A percentile compares a stretch with the other conserved stretches of the same genome.
These are phyloP conservation scores for Ceratocystis harringtonii DNA, from an alignment of 2,329 filamentous ascomycete genomes.

Conservation along the genomic window DNA sequence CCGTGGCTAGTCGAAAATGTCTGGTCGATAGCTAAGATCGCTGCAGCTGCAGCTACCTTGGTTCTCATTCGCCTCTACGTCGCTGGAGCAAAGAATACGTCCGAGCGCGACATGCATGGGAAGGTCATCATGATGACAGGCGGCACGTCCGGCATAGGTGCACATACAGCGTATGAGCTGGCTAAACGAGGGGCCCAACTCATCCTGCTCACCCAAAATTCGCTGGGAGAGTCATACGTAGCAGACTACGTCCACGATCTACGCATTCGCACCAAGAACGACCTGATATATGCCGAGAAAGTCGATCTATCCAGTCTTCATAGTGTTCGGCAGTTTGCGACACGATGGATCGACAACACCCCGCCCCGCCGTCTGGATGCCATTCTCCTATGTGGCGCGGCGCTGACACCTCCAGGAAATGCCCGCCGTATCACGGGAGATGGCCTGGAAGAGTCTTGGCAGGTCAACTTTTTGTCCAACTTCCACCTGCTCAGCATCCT, in stretches of 20 bases:
- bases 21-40: conserved; percentile 29
- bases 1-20: conserved; percentile 33
- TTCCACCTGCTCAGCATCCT: conserved; percentile 89
- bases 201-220: conserved; percentile 71
- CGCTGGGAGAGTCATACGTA: conserved; percentile 72
- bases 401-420: conserved; percentile 53
- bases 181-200: conserved; percentile 77
- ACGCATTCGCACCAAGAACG: conserved; percentile 58
- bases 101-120: conserved; percentile 77
- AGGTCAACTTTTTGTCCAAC: conserved; percentile 87
- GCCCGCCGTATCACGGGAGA: conserved; percentile 50
- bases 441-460: conserved; percentile 80
- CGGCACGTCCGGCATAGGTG: conserved; percentile 85
- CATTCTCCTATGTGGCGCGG: conserved; percentile 74
- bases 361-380: conserved; percentile 81
- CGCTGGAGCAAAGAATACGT: conserved; percentile 55
- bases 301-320: conserved; percentile 81
- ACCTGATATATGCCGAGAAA: conserved; percentile 88
- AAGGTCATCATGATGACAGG: conserved; percentile 91
- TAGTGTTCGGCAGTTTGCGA: conserved; percentile 83
- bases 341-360: conserved; percentile 93
- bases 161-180: conserved; percentile 56
- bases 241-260: conserved; percentile 87
- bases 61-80: conserved; percentile 55
- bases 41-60: conserved; percentile 27